phyloP scores from a whole-genome alignment of 495 filamentous ascomycete species.

The Bathelium albidoporum region DNA sequence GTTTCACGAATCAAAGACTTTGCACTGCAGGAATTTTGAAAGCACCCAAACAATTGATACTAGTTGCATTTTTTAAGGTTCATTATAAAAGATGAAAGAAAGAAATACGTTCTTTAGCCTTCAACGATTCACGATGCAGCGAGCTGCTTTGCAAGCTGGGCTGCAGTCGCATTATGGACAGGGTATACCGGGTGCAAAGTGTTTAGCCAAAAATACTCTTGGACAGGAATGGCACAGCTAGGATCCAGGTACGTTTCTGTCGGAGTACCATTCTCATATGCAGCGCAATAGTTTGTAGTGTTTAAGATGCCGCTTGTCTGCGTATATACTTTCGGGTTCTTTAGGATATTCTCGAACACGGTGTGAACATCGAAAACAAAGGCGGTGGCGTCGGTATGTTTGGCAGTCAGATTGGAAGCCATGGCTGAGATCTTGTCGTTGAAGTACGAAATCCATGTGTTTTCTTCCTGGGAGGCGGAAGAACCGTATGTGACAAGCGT shows the following conservation, averaged over 20 bases:
- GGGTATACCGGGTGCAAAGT: conserved; percentile 50
- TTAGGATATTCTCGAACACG: conserved; percentile 22
- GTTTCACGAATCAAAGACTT: too few species aligned
- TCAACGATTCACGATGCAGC: background rate
- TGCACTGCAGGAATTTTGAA: too few species aligned
- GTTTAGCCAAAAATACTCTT: conserved; percentile 57
- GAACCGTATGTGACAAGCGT: conserved; percentile 23
- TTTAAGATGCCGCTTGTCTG: conserved; percentile 40
- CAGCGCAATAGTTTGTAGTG: conserved; percentile 42
- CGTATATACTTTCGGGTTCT: conserved; percentile 19
- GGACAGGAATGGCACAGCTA: conserved; percentile 42
- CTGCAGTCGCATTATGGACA: conserved; percentile 48
- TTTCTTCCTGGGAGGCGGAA: conserved; percentile 11
- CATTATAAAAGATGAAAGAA: too few species aligned
- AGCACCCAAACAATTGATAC: too few species aligned
- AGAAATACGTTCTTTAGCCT: too few species aligned
- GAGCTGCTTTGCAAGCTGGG: conserved; percentile 9
- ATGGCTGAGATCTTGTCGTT: conserved; percentile 21
- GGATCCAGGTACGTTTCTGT: conserved; percentile 33
- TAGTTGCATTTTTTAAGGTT: too few species aligned
- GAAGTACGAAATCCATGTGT: conserved; percentile 20
- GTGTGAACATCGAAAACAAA: conserved; percentile 27
- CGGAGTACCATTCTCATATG: conserved; percentile 48
- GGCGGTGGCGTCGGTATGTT: conserved; percentile 18
- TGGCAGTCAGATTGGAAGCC: conserved; percentile 14